Percentiles rank a stretch among this genome's conserved stretches.
Evolutionary conservation across 2,329 filamentous ascomycete species (phyloP).

Genomic region (Diplodia sapinea): DNA sequence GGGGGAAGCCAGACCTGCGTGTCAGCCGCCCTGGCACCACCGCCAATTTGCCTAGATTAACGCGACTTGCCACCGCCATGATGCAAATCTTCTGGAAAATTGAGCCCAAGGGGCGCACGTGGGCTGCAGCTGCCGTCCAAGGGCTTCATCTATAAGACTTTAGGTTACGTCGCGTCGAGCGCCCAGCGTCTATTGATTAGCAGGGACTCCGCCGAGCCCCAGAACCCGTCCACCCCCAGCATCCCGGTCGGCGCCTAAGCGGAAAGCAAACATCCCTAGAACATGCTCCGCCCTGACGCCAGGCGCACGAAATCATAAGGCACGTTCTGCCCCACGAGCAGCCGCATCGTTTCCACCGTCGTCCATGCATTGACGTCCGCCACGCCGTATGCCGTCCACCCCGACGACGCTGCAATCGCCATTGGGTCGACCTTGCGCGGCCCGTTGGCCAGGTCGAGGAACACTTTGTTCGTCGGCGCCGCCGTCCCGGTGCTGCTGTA

Average conservation of each 20-base stretch:
- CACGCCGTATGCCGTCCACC: constrained; percentile 79
- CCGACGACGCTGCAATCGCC: constrained; percentile 72
- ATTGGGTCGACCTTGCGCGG: constrained; percentile 60
- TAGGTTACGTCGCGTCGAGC: not conserved
- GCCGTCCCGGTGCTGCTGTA: constrained; percentile 51
- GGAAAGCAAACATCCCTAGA: constrained; percentile 43
- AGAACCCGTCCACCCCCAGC: not conserved
- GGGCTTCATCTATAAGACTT: constrained; percentile 28
- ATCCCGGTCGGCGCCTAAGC: constrained; percentile 13
- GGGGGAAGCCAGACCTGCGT: constrained; percentile 14
- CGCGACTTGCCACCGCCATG: not conserved
- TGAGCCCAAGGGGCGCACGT: constrained; percentile 3
- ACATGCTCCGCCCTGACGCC: constrained; percentile 61
- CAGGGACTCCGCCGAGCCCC: constrained; percentile 6
- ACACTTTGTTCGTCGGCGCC: constrained; percentile 65
- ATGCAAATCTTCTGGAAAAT: not conserved
- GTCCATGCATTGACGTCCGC: constrained; percentile 84
- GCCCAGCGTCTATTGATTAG: constrained; percentile 19
- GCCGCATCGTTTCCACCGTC: constrained; percentile 77
- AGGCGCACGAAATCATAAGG: constrained; percentile 85
- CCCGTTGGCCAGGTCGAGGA: constrained; percentile 76
- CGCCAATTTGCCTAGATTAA: constrained; percentile 28
- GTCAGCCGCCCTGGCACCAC: constrained; percentile 18
- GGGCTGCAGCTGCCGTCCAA: not conserved
- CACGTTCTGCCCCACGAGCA: constrained; percentile 84